Conservation (phyloP, 1,139 yeast species). For the Magnusiomyces fungicola region DNA sequence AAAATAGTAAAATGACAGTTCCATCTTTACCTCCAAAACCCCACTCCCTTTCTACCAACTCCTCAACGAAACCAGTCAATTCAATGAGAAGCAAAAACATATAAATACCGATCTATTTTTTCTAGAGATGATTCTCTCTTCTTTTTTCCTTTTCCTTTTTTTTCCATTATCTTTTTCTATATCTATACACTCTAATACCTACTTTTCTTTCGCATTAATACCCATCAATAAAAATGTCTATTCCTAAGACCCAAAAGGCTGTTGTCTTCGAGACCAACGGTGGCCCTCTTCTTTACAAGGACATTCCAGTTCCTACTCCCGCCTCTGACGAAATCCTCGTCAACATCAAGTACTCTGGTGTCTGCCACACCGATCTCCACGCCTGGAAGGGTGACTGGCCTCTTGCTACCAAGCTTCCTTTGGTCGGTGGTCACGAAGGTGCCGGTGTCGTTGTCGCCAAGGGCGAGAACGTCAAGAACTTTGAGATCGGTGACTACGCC, state of each 20-base stretch:
- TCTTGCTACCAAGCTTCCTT: slow-evolving; percentile 53
- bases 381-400: slow-evolving; percentile 77
- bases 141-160: slow-evolving; percentile 1
- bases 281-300: slow-evolving; percentile 56
- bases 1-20: too few relatives aligned
- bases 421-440: slow-evolving; percentile 84
- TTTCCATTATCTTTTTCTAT: slow-evolving; percentile 3
- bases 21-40: too few relatives aligned
- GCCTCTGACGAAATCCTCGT: slow-evolving; percentile 52
- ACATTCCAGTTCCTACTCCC: slow-evolving; percentile 58
- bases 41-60: too few relatives aligned
- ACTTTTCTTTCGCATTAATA: not conserved
- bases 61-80: too few relatives aligned
- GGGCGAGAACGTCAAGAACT: slow-evolving; percentile 61
- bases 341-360: slow-evolving; percentile 60
- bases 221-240: slow-evolving; percentile 18
- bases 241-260: slow-evolving; percentile 65
- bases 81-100: not conserved
- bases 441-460: slow-evolving; percentile 74
- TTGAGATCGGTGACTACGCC: slow-evolving; percentile 69
- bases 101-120: slow-evolving; percentile 6
- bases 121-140: not conserved
- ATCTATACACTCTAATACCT: not conserved
- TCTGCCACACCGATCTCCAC: slow-evolving; percentile 63
- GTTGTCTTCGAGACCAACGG: slow-evolving; percentile 62